Percentiles rank a stretch among this genome's conserved stretches.
Evolutionary conservation across 2,329 filamentous ascomycete species (phyloP).

Genomic region (Remersonia thermophila): DNA sequence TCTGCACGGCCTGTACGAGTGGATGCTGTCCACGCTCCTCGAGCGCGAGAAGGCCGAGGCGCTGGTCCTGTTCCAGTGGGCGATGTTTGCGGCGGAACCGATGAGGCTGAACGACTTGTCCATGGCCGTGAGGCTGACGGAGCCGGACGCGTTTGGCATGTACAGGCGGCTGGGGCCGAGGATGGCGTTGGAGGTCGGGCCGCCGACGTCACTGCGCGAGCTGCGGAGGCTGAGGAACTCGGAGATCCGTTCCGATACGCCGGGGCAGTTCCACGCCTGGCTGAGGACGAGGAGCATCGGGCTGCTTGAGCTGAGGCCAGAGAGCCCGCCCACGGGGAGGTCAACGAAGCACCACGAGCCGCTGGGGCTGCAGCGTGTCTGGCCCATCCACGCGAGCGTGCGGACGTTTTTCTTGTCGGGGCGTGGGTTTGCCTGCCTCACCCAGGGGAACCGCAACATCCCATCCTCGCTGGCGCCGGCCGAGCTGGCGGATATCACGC

Average conservation of each 20-base stretch:
- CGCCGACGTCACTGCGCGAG: conserved; percentile 18
- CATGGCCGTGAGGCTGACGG: conserved; percentile 21
- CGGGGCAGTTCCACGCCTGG: conserved; percentile 21
- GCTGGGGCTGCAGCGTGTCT: conserved; percentile 21
- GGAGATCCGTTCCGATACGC: conserved; percentile 19
- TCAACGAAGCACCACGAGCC: conserved; percentile 11
- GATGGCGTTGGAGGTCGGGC: conserved; percentile 17
- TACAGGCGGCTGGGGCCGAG: conserved; percentile 10
- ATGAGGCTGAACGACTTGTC: conserved; percentile 23
- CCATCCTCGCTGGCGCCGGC: conserved; percentile 7
- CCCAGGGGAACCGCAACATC: conserved; percentile 6
- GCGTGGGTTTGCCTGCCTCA: conserved; percentile 21
- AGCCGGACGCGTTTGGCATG: conserved; percentile 9
- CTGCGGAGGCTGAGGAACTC: conserved; percentile 17
- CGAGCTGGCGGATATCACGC: conserved; percentile 19
- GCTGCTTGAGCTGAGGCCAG: conserved; percentile 20
- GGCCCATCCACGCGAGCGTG: conserved; percentile 22
- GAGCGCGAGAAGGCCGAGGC: conserved; percentile 20
- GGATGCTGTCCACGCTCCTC: conserved; percentile 23
- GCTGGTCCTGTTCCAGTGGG: conserved; percentile 24
- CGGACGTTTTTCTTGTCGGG: conserved; percentile 23
- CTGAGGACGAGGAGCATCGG: conserved; percentile 23
- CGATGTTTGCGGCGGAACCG: conserved; percentile 22
- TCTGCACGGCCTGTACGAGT: conserved; percentile 24
- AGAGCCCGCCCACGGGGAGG: background rate